A percentile compares a stretch with the other conserved stretches of the same genome.
Evolutionary conservation across 495 filamentous ascomycete species (phyloP).

Genomic region (Penicillium malachiteum): DNA sequence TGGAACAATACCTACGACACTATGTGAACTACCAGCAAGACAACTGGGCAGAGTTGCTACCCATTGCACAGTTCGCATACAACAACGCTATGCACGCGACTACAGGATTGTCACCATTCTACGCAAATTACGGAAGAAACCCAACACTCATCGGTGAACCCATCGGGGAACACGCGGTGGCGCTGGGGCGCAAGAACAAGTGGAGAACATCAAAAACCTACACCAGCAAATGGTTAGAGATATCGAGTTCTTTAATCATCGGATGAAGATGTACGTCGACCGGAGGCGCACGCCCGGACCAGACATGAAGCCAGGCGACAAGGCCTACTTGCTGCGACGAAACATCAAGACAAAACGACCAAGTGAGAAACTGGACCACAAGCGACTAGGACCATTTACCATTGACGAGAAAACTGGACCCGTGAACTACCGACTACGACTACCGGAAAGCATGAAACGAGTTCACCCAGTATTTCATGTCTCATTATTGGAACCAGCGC

Average conservation of each 20-base stretch:
- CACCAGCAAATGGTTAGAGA: too few relatives aligned
- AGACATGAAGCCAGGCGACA: slow-evolving; percentile 3
- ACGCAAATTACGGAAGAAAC: slow-evolving; percentile 12
- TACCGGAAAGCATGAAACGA: slow-evolving; percentile 6
- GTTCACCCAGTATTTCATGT: slow-evolving; percentile 4
- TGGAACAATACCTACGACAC: slow-evolving; percentile 24
- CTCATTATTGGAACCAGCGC: too few relatives aligned
- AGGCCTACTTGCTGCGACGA: slow-evolving; percentile 1
- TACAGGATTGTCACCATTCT: slow-evolving; percentile 17
- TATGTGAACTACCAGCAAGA: slow-evolving; percentile 29
- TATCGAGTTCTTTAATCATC: too few relatives aligned
- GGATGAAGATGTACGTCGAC: background rate
- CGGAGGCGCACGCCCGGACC: background rate
- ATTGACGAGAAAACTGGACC: slow-evolving; percentile 11
- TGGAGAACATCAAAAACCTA: background rate
- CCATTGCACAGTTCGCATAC: slow-evolving; percentile 25
- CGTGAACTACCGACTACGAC: slow-evolving; percentile 8
- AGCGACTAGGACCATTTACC: slow-evolving; percentile 7
- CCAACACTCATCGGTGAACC: background rate
- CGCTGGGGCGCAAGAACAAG: too few relatives aligned
- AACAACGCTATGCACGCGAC: slow-evolving; percentile 14
- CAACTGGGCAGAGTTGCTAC: slow-evolving; percentile 26
- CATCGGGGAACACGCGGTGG: background rate
- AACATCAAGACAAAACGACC: slow-evolving; percentile 9
- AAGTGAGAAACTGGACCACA: slow-evolving; percentile 9